These are phyloP conservation scores for Colletotrichum sp. DNA, from an alignment of 2,329 filamentous ascomycete species.

Conservation along the genomic window DNA sequence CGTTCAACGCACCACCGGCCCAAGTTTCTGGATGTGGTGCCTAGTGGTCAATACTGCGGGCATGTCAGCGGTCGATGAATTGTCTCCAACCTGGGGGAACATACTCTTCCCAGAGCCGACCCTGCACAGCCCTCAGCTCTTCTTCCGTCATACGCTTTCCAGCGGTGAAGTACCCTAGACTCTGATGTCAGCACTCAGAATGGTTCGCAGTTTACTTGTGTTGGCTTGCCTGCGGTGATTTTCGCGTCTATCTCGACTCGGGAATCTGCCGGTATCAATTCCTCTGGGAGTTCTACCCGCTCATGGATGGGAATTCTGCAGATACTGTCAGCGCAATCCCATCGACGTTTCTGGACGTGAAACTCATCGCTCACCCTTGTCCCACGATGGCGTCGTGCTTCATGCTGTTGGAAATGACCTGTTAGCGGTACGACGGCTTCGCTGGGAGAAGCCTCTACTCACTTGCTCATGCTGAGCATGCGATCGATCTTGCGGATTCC, in stretches of 20 bases:
- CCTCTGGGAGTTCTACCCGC: slow-evolving; percentile 88
- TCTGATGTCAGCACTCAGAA: not conserved
- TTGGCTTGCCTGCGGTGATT: slow-evolving; percentile 82
- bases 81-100: slow-evolving; percentile 15
- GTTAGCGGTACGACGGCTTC: not conserved
- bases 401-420: slow-evolving; percentile 61
- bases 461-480: slow-evolving; percentile 99
- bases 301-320: slow-evolving; percentile 82
- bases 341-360: no score
- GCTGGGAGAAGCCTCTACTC: slow-evolving; percentile 37
- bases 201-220: not conserved
- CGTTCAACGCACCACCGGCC: not conserved
- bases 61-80: not conserved
- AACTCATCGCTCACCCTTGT: slow-evolving; percentile 65
- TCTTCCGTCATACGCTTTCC: slow-evolving; percentile 89
- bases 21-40: not conserved
- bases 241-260: slow-evolving; percentile 99
- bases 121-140: slow-evolving; percentile 84
- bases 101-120: slow-evolving; percentile 88
- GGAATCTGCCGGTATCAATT: slow-evolving; percentile 92
- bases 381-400: slow-evolving; percentile 89
- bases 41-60: slow-evolving; percentile 36
- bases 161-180: slow-evolving; percentile 77
- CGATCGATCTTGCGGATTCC: slow-evolving; percentile 98
- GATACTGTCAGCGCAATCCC: slow-evolving; percentile 10